These are phyloP conservation scores for Raddia guianensis DNA, from an alignment of 176 grass and related monocot genomes.

Conservation along the genomic window DNA sequence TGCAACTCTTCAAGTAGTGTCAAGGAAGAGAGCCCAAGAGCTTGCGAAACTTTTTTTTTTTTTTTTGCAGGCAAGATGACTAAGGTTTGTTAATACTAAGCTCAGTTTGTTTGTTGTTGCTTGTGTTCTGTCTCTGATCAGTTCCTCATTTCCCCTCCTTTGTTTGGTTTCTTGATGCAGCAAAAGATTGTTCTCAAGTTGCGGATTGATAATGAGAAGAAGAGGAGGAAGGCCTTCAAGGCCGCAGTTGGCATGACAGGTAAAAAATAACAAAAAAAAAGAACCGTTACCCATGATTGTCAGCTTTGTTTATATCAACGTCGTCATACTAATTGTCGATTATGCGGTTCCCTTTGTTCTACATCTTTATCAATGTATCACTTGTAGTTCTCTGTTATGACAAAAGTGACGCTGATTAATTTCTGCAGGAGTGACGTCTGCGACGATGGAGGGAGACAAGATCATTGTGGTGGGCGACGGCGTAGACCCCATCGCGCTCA, in stretches of 20 bases:
- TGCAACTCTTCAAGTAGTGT: conserved; percentile 6
- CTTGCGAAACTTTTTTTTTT: not conserved
- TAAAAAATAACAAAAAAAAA: not conserved
- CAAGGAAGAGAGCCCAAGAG: not conserved
- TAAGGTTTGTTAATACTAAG: conserved; percentile 37
- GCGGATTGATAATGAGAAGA: conserved; percentile 58
- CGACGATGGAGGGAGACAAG: conserved; percentile 56
- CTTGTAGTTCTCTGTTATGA: not conserved
- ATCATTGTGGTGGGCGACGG: conserved; percentile 58
- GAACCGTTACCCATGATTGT: not conserved
- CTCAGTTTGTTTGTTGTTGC: not conserved
- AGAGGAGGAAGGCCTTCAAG: conserved; percentile 73
- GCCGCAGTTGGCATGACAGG: conserved; percentile 62
- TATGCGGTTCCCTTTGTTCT: too few species aligned
- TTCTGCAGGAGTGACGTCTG: conserved; percentile 59
- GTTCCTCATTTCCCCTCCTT: not conserved
- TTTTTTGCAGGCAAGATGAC: conserved; percentile 28
- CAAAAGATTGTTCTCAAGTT: conserved; percentile 85
- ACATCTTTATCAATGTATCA: not conserved
- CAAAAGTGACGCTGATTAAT: conserved; percentile 23
- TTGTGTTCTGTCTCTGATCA: not conserved
- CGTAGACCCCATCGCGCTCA: conserved; percentile 61
- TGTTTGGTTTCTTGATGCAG: conserved; percentile 37
- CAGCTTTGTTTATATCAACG: not conserved
- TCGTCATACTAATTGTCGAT: not conserved